Evolutionary conservation across 257 asterid species (phyloP).

Genomic region (Perilla frutescens): DNA sequence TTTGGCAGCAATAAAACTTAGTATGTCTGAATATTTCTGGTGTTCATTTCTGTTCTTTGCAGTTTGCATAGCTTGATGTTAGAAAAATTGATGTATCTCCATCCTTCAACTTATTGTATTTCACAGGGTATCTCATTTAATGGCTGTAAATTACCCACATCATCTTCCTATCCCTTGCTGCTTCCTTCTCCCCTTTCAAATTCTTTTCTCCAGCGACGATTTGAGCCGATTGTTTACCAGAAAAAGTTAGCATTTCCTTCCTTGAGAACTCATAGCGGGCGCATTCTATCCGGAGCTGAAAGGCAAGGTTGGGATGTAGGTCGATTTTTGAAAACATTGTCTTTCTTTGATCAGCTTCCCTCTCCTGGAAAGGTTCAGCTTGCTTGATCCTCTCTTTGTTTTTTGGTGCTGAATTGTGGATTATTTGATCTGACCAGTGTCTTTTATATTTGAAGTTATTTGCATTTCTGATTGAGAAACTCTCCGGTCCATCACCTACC

Average conservation of each 20-base stretch:
- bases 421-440: constrained; percentile 48
- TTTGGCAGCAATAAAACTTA: background rate
- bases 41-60: constrained; percentile 14
- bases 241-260: constrained; percentile 42
- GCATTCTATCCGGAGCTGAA: constrained; percentile 60
- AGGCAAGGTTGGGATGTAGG: constrained; percentile 91
- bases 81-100: background rate
- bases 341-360: constrained; percentile 93
- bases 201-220: constrained; percentile 50
- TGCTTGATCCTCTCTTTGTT: constrained; percentile 29
- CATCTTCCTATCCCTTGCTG: constrained; percentile 39
- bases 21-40: constrained; percentile 4
- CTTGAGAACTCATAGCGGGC: constrained; percentile 50
- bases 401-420: constrained; percentile 5
- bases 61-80: constrained; percentile 14
- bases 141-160: constrained; percentile 39
- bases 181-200: constrained; percentile 46
- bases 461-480: constrained; percentile 87
- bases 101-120: background rate
- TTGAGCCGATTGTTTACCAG: constrained; percentile 40
- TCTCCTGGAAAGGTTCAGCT: constrained; percentile 85
- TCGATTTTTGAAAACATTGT: constrained; percentile 82
- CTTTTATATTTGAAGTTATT: constrained; percentile 63
- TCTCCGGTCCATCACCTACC: constrained; percentile 85
- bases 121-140: constrained; percentile 59